phyloP scores from a whole-genome alignment of 306 rosid species.

The Crataegus laevigata region DNA sequence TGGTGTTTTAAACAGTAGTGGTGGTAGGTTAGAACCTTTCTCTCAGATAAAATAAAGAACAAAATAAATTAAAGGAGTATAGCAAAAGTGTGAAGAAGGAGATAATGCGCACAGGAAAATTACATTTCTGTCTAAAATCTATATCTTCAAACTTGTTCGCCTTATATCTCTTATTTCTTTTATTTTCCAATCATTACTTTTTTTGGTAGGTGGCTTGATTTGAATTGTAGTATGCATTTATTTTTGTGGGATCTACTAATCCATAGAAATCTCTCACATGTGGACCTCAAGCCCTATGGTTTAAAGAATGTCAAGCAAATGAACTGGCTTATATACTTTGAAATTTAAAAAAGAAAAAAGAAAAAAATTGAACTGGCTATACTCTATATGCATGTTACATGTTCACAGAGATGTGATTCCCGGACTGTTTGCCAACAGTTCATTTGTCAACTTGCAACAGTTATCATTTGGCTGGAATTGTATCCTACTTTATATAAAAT shows the following conservation, averaged over 20 bases:
- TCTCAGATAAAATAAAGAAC: too few relatives aligned
- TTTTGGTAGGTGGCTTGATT: not conserved
- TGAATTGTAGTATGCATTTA: not conserved
- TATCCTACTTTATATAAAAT: not conserved
- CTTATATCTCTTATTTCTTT: not conserved
- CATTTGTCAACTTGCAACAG: not conserved
- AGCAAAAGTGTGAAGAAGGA: too few relatives aligned
- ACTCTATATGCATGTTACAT: not conserved
- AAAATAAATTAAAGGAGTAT: too few relatives aligned
- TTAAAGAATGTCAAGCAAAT: not conserved
- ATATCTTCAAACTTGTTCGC: not conserved
- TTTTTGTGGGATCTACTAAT: not conserved
- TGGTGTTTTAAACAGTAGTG: too few relatives aligned
- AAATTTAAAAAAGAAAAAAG: too few relatives aligned
- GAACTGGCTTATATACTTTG: too few relatives aligned
- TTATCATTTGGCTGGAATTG: not conserved
- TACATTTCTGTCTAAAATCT: too few relatives aligned
- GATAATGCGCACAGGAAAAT: too few relatives aligned
- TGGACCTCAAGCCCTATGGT: not conserved
- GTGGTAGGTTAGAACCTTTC: too few relatives aligned
- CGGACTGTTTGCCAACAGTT: conserved; percentile 1
- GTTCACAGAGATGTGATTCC: not conserved
- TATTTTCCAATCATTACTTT: not conserved
- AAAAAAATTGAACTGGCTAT: not conserved
- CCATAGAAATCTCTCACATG: not conserved